Conservation (phyloP, 805 yeast genomes). For the Ogataea angusta region DNA sequence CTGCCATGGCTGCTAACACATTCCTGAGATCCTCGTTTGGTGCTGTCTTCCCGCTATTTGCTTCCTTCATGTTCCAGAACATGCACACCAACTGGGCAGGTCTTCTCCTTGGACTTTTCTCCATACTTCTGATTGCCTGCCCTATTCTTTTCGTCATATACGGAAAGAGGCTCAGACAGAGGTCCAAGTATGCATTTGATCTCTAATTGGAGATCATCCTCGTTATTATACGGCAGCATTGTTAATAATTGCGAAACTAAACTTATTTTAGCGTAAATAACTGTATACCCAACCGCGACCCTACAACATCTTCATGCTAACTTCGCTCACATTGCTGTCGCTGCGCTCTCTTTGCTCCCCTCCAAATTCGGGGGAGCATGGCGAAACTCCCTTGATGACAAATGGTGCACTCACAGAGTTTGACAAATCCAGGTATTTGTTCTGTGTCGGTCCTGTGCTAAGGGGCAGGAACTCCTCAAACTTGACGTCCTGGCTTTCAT, state of each 20-base stretch:
- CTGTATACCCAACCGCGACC: neutral
- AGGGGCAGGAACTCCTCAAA: slow-evolving; percentile 1
- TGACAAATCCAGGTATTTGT: slow-evolving; percentile 51
- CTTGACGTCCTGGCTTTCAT: neutral
- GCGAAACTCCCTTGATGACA: slow-evolving; percentile 61
- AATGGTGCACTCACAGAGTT: slow-evolving; percentile 60
- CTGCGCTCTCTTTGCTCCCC: slow-evolving; percentile 21
- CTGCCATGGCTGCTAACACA: slow-evolving; percentile 56
- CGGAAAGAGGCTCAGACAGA: slow-evolving; percentile 54
- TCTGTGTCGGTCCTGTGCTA: neutral
- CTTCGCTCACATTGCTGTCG: slow-evolving; percentile 19
- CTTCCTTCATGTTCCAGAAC: slow-evolving; percentile 62
- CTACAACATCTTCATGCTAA: slow-evolving; percentile 16
- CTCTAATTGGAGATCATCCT: slow-evolving; percentile 1
- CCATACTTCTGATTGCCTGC: slow-evolving; percentile 56
- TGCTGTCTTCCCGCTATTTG: slow-evolving; percentile 69
- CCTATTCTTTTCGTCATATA: slow-evolving; percentile 62
- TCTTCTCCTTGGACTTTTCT: slow-evolving; percentile 60
- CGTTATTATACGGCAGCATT: neutral
- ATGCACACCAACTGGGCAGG: slow-evolving; percentile 83
- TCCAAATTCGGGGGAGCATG: slow-evolving; percentile 39
- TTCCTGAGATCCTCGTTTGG: slow-evolving; percentile 67
- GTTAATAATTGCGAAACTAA: neutral
- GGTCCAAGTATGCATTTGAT: slow-evolving; percentile 55
- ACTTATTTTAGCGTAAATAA: neutral